phyloP scores from a whole-genome alignment of 1,139 yeast genomes.

The Zhuliangozyma parablackwelliae region DNA sequence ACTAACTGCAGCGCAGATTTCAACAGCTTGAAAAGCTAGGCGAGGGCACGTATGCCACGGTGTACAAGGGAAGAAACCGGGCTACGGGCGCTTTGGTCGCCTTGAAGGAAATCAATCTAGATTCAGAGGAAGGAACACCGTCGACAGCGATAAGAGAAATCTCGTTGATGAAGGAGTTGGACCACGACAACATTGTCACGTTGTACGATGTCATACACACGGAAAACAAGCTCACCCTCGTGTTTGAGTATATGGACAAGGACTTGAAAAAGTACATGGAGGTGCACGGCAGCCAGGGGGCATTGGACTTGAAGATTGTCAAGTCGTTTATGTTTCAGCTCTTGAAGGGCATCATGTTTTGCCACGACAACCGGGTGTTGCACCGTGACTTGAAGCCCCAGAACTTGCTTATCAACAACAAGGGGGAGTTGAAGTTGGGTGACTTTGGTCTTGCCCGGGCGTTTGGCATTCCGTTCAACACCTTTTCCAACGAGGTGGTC shows the following conservation, averaged over 20 bases:
- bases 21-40: constrained; percentile 84
- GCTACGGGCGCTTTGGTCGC: constrained; percentile 93
- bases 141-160: constrained; percentile 97
- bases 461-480: constrained; percentile 95
- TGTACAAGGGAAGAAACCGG: constrained; percentile 90
- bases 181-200: constrained; percentile 90
- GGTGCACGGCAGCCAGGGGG: constrained; percentile 75
- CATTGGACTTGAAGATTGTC: constrained; percentile 72
- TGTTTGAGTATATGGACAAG: constrained; percentile 90
- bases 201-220: constrained; percentile 95
- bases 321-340: constrained; percentile 92
- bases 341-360: constrained; percentile 84
- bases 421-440: constrained; percentile 91
- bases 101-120: constrained; percentile 87
- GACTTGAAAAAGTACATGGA: constrained; percentile 96
- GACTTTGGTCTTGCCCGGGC: constrained; percentile 98
- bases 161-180: constrained; percentile 91
- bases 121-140: constrained; percentile 97
- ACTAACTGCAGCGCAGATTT: constrained; percentile 23
- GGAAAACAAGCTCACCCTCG: constrained; percentile 89
- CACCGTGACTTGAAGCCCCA: constrained; percentile 97
- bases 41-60: constrained; percentile 98
- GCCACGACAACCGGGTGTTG: constrained; percentile 91
- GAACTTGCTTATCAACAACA: constrained; percentile 77
- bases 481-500: constrained; percentile 95